Conservation (phyloP, 768 basidiomycete genomes). For the Mycena pura region DNA sequence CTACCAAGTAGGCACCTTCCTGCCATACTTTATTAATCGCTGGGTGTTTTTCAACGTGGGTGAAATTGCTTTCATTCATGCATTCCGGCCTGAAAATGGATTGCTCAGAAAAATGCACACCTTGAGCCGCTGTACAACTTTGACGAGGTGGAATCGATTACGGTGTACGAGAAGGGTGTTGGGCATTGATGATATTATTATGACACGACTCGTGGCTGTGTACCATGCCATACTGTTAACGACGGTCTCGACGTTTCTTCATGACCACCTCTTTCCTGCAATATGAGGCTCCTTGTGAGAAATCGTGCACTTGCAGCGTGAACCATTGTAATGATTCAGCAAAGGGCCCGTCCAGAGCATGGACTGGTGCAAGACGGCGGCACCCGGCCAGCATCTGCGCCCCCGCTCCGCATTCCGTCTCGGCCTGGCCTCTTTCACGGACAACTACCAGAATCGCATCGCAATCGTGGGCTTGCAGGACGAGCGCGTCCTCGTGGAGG, state of each 20-base stretch:
- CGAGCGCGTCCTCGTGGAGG: slow-evolving; percentile 86
- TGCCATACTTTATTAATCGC: slow-evolving; percentile 60
- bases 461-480: slow-evolving; percentile 82
- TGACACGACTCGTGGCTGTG: neutral
- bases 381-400: slow-evolving; percentile 74
- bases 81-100: neutral
- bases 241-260: too few relatives aligned
- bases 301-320: neutral
- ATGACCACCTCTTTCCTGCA: slow-evolving; percentile 79
- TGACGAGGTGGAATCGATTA: slow-evolving; percentile 53
- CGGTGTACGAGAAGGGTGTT: slow-evolving; percentile 49
- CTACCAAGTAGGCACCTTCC: slow-evolving; percentile 51
- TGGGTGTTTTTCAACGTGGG: slow-evolving; percentile 44
- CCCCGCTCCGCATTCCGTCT: slow-evolving; percentile 83
- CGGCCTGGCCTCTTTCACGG: slow-evolving; percentile 84
- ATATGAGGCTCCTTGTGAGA: slow-evolving; percentile 87
- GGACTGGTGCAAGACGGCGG: slow-evolving; percentile 88
- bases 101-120: slow-evolving; percentile 35
- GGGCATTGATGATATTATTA: slow-evolving; percentile 35
- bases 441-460: slow-evolving; percentile 84
- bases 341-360: slow-evolving; percentile 86
- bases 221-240: neutral
- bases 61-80: neutral
- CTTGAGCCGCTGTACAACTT: slow-evolving; percentile 60
- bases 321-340: slow-evolving; percentile 18